Conservation (phyloP, 2,329 filamentous ascomycete genomes). For the Helotiales sp. region DNA sequence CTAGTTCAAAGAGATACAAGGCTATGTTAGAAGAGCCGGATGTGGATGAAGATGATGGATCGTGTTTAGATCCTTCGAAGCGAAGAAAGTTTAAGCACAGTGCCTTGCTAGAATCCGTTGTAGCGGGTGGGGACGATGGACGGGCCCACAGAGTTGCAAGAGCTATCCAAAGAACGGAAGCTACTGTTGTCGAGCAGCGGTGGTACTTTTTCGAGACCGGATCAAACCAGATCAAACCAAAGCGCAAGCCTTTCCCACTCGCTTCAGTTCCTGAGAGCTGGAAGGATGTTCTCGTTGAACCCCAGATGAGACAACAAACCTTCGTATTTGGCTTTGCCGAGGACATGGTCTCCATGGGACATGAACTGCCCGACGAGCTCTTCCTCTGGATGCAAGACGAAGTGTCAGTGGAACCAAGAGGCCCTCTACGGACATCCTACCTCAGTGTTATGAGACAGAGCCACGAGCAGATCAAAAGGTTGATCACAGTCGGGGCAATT, state of each 20-base stretch:
- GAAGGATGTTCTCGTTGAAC: constrained; percentile 48
- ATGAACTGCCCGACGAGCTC: constrained; percentile 64
- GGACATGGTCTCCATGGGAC: constrained; percentile 53
- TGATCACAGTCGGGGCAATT: constrained; percentile 53
- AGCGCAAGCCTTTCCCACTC: constrained; percentile 38
- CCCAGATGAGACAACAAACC: constrained; percentile 58
- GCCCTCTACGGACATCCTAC: constrained; percentile 65
- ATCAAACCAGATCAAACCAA: background rate
- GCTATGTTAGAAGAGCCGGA: constrained; percentile 38
- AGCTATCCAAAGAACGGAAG: constrained; percentile 66
- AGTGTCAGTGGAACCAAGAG: constrained; percentile 59
- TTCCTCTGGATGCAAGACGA: constrained; percentile 69
- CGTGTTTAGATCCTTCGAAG: constrained; percentile 4
- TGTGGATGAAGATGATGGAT: constrained; percentile 16
- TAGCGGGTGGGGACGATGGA: constrained; percentile 50
- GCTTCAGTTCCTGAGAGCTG: constrained; percentile 29
- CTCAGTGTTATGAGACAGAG: constrained; percentile 55
- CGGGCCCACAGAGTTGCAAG: constrained; percentile 53
- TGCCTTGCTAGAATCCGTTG: constrained; percentile 48
- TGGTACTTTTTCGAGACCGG: constrained; percentile 61
- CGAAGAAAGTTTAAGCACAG: constrained; percentile 38
- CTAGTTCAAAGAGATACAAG: constrained; percentile 52
- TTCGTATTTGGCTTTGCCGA: constrained; percentile 67
- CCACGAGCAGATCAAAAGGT: constrained; percentile 49
- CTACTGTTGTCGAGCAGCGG: constrained; percentile 54